These are phyloP conservation scores for Drechslerella coelobrocha DNA, from an alignment of 2,329 filamentous ascomycete species.

Conservation along the genomic window DNA sequence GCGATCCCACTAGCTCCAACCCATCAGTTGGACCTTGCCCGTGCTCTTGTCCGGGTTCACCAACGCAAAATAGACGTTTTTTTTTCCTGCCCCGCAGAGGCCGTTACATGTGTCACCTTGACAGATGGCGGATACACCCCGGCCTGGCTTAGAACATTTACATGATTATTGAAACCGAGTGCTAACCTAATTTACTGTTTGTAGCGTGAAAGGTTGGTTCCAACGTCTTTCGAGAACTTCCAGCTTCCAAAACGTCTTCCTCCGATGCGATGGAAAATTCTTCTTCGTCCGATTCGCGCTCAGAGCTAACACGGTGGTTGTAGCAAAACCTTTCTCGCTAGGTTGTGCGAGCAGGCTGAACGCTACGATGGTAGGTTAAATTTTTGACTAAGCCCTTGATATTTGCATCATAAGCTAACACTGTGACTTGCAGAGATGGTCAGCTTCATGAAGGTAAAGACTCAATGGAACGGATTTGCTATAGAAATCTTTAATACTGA, in stretches of 20 bases:
- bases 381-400: conserved; percentile 22
- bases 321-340: conserved; percentile 99
- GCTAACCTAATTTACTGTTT: conserved; percentile 58
- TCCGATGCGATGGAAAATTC: conserved; percentile 27
- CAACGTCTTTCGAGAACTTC: conserved; percentile 49
- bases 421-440: conserved; percentile 76
- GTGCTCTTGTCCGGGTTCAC: conserved; percentile 10
- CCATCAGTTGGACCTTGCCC: background rate
- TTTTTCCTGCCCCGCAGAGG: conserved; percentile 30
- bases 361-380: conserved; percentile 79
- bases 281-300: conserved; percentile 55
- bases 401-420: conserved; percentile 14
- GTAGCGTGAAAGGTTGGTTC: conserved; percentile 73
- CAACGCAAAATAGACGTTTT: conserved; percentile 36
- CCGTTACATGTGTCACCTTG: conserved; percentile 48
- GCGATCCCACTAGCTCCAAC: background rate
- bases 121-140: conserved; percentile 1
- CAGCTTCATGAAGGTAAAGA: conserved; percentile 87
- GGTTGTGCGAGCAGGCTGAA: conserved; percentile 99
- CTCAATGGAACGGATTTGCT: conserved; percentile 54
- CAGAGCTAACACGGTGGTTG: conserved; percentile 53
- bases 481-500: conserved; percentile 51
- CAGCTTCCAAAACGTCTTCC: conserved; percentile 30
- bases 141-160: background rate
- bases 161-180: conserved; percentile 44